phyloP scores from a whole-genome alignment of 1,284 basidiomycete genomes.

The Takashimella tepidaria region DNA sequence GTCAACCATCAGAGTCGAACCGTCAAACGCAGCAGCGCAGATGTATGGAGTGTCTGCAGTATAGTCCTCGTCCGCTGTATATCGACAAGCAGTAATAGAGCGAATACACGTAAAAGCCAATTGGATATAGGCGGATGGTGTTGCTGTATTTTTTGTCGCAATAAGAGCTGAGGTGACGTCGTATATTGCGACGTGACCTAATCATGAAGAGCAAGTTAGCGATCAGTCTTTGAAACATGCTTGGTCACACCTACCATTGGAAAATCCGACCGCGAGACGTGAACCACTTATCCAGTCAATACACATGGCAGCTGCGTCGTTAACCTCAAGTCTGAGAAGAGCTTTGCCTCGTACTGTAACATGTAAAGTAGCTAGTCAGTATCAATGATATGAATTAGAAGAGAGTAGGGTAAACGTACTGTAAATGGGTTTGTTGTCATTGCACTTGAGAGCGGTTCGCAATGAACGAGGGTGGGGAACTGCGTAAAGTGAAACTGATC shows the following conservation, averaged over 20 bases:
- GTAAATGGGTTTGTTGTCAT: slow-evolving; percentile 20
- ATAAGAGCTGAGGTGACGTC: slow-evolving; percentile 55
- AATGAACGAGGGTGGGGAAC: slow-evolving; percentile 63
- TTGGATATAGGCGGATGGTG: slow-evolving; percentile 27
- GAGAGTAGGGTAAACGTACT: too few species aligned
- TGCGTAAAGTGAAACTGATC: slow-evolving; percentile 65
- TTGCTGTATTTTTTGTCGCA: slow-evolving; percentile 1
- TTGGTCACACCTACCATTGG: slow-evolving; percentile 58
- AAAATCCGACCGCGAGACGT: slow-evolving; percentile 68
- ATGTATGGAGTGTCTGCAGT: slow-evolving; percentile 27
- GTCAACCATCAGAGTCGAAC: slow-evolving; percentile 27
- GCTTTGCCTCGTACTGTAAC: slow-evolving; percentile 55
- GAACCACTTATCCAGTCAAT: slow-evolving; percentile 84
- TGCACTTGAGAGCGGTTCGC: slow-evolving; percentile 5
- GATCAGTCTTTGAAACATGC: background rate
- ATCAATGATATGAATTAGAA: slow-evolving; percentile 45
- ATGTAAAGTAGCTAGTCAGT: slow-evolving; percentile 28
- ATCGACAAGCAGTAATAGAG: slow-evolving; percentile 21
- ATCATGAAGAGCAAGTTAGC: background rate
- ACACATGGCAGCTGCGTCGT: slow-evolving; percentile 64
- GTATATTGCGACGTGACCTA: slow-evolving; percentile 71
- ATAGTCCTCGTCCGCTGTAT: slow-evolving; percentile 23
- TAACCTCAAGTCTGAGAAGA: slow-evolving; percentile 62
- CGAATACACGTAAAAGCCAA: slow-evolving; percentile 24
- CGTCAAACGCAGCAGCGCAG: slow-evolving; percentile 30